phyloP scores from a whole-genome alignment of 257 asterid species.

The Jacaranda copaia region DNA sequence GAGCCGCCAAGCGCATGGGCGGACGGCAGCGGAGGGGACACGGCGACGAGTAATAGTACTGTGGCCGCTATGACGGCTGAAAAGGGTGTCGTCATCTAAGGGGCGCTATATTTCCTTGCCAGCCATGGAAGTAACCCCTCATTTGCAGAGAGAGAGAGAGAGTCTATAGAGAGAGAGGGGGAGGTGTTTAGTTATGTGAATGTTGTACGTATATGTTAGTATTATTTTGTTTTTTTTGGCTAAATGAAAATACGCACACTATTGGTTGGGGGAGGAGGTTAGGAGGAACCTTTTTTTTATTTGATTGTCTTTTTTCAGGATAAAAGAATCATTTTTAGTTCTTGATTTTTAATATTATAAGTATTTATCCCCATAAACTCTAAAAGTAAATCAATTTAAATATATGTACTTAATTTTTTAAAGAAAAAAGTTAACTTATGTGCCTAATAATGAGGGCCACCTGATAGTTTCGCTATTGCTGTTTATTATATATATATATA shows the following conservation, averaged over 20 bases:
- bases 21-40: conserved; percentile 26
- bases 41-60: conserved; percentile 33
- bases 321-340: not conserved
- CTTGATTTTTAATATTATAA: too few relatives aligned
- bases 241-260: not conserved
- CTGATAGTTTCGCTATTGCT: too few relatives aligned
- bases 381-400: too few relatives aligned
- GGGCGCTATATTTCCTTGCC: conserved; percentile 32
- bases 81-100: conserved; percentile 61
- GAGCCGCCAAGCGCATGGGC: conserved; percentile 67
- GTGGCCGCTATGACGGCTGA: conserved; percentile 42
- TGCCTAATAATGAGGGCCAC: too few relatives aligned
- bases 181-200: not conserved
- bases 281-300: not conserved
- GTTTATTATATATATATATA: too few relatives aligned
- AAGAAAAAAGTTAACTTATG: too few relatives aligned
- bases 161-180: conserved; percentile 23
- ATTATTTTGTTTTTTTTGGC: conserved; percentile 28
- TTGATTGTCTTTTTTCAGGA: not conserved
- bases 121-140: conserved; percentile 45
- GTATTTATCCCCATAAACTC: too few relatives aligned
- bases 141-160: conserved; percentile 42
- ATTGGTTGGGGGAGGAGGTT: conserved; percentile 12
- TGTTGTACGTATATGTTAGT: not conserved
- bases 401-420: too few relatives aligned